These are phyloP conservation scores for Bryoerythrophyllum caledonicum DNA, from an alignment of 225 moss, liverwort and hornwort genomes.

Conservation along the genomic window DNA sequence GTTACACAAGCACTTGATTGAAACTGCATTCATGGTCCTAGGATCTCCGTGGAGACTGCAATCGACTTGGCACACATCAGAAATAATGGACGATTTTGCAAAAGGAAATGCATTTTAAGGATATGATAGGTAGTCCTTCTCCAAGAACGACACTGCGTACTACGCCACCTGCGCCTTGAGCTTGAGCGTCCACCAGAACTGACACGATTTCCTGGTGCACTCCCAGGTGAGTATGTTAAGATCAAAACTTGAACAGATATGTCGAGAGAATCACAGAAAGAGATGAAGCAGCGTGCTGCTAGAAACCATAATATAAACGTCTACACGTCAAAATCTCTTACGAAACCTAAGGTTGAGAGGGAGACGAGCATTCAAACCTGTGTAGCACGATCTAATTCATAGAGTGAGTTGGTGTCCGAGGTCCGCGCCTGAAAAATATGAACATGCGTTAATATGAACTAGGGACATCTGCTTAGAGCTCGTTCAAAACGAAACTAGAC, in stretches of 20 bases:
- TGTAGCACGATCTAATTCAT: conserved; percentile 94
- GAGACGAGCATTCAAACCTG: conserved; percentile 54
- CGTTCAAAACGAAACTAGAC: not conserved
- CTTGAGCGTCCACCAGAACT: conserved; percentile 79
- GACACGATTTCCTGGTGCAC: conserved; percentile 76
- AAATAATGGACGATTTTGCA: not conserved
- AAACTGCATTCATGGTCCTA: not conserved
- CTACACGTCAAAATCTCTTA: not conserved
- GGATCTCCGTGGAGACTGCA: not conserved
- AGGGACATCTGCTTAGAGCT: not conserved
- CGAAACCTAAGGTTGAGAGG: not conserved
- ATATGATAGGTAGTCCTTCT: conserved; percentile 90
- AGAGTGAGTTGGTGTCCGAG: conserved; percentile 87
- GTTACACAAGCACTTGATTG: conserved; percentile 9
- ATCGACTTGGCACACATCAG: not conserved
- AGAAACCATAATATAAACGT: not conserved
- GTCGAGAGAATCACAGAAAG: not conserved
- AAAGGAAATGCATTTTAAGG: conserved; percentile 35
- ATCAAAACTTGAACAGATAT: conserved; percentile 13
- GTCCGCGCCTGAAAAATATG: conserved; percentile 62
- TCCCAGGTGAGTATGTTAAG: conserved; percentile 3
- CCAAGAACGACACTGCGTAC: conserved; percentile 67
- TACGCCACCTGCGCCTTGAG: conserved; percentile 66
- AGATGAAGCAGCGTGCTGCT: not conserved
- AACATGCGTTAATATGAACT: conserved; percentile 7